phyloP scores from a whole-genome alignment of 73 alveolate species.

The Stentor coeruleus region DNA sequence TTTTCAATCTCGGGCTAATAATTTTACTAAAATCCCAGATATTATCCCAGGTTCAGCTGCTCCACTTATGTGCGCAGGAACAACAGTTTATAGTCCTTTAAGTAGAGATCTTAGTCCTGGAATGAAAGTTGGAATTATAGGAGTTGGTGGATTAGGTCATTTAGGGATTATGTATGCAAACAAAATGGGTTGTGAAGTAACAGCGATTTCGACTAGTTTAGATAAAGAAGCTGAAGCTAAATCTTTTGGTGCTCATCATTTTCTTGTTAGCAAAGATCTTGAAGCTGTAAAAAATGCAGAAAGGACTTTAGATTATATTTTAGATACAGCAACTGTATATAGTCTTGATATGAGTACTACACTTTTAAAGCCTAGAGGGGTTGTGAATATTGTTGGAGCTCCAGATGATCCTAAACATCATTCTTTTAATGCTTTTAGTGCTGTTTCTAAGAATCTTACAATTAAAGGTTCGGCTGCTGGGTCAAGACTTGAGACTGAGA shows the following conservation, averaged over 20 bases:
- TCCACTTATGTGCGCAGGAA: slow-evolving; percentile 76
- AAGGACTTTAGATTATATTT: slow-evolving; percentile 46
- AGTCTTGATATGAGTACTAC: slow-evolving; percentile 28
- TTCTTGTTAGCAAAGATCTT: slow-evolving; percentile 39
- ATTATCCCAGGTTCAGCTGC: slow-evolving; percentile 50
- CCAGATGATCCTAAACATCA: no score
- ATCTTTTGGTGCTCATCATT: slow-evolving; percentile 70
- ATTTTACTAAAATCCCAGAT: slow-evolving; percentile 52
- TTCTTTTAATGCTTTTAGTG: no score
- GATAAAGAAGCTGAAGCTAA: slow-evolving; percentile 52
- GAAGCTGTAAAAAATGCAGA: slow-evolving; percentile 43
- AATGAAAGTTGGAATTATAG: slow-evolving; percentile 60
- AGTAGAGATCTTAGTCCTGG: slow-evolving; percentile 50
- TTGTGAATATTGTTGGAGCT: slow-evolving; percentile 49
- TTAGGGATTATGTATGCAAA: slow-evolving; percentile 65
- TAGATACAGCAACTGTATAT: slow-evolving; percentile 41
- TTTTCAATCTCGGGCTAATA: slow-evolving; percentile 59
- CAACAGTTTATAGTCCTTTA: slow-evolving; percentile 66
- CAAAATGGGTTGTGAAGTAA: slow-evolving; percentile 48
- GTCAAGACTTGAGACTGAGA: slow-evolving; percentile 43
- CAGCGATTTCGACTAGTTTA: slow-evolving; percentile 61
- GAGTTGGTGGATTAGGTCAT: slow-evolving; percentile 84
- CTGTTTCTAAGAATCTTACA: no score
- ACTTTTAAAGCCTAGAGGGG: slow-evolving; percentile 40
- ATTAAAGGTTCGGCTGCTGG: slow-evolving; percentile 45